These are phyloP conservation scores for Colletotrichum simmondsii DNA, from an alignment of 2,329 filamentous ascomycete genomes.

Conservation along the genomic window DNA sequence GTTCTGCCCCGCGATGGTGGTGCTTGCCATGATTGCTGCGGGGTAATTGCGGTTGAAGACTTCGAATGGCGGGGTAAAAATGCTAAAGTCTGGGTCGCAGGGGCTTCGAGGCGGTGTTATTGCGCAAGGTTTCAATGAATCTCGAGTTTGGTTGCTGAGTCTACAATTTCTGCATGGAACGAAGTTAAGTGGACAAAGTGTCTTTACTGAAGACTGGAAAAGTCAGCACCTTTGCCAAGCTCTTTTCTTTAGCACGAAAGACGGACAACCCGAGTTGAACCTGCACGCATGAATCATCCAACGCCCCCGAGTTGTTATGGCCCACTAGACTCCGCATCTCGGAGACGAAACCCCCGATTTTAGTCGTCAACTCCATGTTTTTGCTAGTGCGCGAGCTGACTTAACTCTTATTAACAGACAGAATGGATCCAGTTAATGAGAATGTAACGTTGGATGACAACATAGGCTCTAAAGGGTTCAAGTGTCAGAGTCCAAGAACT, in stretches of 20 bases:
- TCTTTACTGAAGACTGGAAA: background rate
- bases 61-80: background rate
- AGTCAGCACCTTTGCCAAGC: background rate
- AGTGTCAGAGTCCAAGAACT: background rate
- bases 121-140: background rate
- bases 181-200: background rate
- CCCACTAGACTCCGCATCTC: background rate
- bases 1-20: constrained; percentile 7
- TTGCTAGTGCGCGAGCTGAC: background rate
- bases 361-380: background rate
- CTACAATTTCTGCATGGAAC: background rate
- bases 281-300: background rate
- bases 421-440: background rate
- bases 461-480: background rate
- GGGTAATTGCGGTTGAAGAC: background rate
- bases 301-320: background rate
- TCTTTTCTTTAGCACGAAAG: background rate
- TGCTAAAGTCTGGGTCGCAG: background rate
- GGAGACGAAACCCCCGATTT: background rate
- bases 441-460: background rate
- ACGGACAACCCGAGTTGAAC: background rate
- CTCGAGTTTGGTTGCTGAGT: background rate
- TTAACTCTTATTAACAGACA: background rate
- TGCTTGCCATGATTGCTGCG: constrained; percentile 8
- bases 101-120: background rate